phyloP scores from a whole-genome alignment of 1,284 basidiomycete species.

The Coniferiporia sulphurascens region DNA sequence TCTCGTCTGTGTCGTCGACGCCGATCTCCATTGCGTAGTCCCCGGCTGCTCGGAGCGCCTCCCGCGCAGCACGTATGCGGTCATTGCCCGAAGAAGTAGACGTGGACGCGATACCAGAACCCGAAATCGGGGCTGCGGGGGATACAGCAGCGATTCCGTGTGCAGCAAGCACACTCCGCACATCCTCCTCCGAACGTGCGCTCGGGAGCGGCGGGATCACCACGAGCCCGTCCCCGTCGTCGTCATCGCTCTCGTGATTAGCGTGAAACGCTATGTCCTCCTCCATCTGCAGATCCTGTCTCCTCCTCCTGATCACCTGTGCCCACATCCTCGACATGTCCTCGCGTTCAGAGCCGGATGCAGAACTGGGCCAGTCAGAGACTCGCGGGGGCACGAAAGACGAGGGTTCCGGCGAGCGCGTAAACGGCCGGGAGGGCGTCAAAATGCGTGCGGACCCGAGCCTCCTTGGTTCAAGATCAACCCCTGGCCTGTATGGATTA shows the following conservation, averaged over 20 bases:
- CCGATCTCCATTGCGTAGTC: not conserved
- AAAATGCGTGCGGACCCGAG: not conserved
- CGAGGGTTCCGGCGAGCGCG: not conserved
- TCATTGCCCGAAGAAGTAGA: conserved; percentile 19
- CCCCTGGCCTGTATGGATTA: not conserved
- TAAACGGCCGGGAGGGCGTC: not conserved
- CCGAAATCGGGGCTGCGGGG: too few relatives aligned
- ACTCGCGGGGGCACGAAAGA: not conserved
- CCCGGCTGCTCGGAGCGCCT: not conserved
- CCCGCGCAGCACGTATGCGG: conserved; percentile 20
- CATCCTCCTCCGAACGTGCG: conserved; percentile 1
- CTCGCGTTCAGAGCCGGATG: not conserved
- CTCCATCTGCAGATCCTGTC: conserved; percentile 10
- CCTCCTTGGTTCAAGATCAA: not conserved
- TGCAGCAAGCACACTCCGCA: conserved; percentile 4
- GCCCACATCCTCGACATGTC: not conserved
- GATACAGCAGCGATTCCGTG: conserved; percentile 1
- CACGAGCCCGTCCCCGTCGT: not conserved
- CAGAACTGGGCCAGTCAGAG: not conserved
- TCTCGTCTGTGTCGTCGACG: not conserved
- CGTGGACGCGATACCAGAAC: not conserved
- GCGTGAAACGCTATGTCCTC: conserved; percentile 13
- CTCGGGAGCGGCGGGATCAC: conserved; percentile 4
- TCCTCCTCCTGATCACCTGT: not conserved
- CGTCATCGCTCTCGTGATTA: not conserved